A percentile compares a stretch with the other conserved stretches of the same genome.
Evolutionary conservation across 2,329 filamentous ascomycete species (phyloP).

Genomic region (Xylariaceae sp.): DNA sequence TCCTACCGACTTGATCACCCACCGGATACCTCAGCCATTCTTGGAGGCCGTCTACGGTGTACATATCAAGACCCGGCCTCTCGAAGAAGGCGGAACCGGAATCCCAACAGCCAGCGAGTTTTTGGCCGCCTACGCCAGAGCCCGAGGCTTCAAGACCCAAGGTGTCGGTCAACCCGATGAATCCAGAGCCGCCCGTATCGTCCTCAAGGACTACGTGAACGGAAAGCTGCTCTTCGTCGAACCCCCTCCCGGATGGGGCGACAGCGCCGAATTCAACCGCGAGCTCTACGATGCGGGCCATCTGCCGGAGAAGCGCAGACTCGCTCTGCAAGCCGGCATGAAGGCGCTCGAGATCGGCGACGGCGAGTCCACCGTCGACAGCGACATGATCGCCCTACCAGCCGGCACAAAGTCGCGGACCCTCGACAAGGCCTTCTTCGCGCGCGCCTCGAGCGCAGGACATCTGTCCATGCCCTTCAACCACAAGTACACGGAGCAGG

Average conservation of each 20-base stretch:
- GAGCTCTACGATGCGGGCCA: constrained; percentile 82
- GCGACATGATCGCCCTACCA: constrained; percentile 47
- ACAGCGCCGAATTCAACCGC: constrained; percentile 73
- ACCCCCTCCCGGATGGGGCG: constrained; percentile 70
- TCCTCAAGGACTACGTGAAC: constrained; percentile 96
- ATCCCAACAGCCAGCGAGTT: constrained; percentile 79
- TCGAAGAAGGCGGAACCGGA: constrained; percentile 91
- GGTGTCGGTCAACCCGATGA: constrained; percentile 90
- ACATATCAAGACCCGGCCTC: constrained; percentile 70
- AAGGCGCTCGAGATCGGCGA: constrained; percentile 43
- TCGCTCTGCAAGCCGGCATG: constrained; percentile 51
- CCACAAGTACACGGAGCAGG: constrained; percentile 82
- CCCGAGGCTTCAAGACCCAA: constrained; percentile 83
- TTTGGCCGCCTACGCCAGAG: constrained; percentile 77
- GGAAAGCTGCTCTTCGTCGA: constrained; percentile 91
- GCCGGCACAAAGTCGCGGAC: constrained; percentile 68
- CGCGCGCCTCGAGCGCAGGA: constrained; percentile 46
- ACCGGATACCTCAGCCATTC: constrained; percentile 80
- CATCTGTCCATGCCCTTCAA: constrained; percentile 78
- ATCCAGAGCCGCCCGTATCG: constrained; percentile 79
- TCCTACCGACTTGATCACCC: constrained; percentile 74
- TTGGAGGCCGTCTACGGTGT: constrained; percentile 93
- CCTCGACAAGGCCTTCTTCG: constrained; percentile 89
- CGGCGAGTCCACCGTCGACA: constrained; percentile 34
- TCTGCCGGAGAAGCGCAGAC: constrained; percentile 74